A percentile compares a stretch with the other conserved stretches of the same genome.
Conservation (phyloP, 2,329 filamentous ascomycete species). For the Clonostachys rhizophaga region DNA sequence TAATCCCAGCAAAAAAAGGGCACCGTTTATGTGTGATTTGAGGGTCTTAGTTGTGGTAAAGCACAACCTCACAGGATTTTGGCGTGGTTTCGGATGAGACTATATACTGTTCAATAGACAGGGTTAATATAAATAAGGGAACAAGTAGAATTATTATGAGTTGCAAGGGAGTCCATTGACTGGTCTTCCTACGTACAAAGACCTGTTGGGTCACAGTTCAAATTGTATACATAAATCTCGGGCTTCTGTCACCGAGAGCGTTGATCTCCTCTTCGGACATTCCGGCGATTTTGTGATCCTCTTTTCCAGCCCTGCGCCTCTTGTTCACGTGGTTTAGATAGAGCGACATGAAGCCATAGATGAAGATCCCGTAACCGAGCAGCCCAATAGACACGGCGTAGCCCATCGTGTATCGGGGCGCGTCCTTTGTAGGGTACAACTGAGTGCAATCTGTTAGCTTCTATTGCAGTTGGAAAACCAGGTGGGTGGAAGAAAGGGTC, state of each 20-base stretch:
- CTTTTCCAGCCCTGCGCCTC: slow-evolving; percentile 22
- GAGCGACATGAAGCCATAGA: slow-evolving; percentile 16
- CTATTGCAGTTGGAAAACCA: not conserved
- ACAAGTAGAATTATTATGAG: too few species aligned
- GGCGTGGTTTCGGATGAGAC: too few species aligned
- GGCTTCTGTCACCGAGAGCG: slow-evolving; percentile 33
- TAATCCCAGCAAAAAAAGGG: not conserved
- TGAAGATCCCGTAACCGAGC: slow-evolving; percentile 23
- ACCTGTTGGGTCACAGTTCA: not conserved
- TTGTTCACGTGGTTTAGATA: slow-evolving; percentile 27
- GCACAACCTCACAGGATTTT: too few species aligned
- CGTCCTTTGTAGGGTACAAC: not conserved
- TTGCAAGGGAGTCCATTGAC: too few species aligned
- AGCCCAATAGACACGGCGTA: slow-evolving; percentile 35
- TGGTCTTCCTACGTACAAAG: too few species aligned
- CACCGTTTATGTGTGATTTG: too few species aligned
- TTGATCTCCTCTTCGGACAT: slow-evolving; percentile 31
- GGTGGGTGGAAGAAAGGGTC: not conserved
- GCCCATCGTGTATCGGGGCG: not conserved
- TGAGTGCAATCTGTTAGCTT: not conserved
- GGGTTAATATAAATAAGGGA: too few species aligned
- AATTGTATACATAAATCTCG: slow-evolving; percentile 19
- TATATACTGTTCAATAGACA: too few species aligned
- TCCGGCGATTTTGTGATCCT: slow-evolving; percentile 32
- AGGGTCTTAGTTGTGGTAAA: too few species aligned